A percentile compares a stretch with the other conserved stretches of the same genome.
phyloP scores from a whole-genome alignment of 2,329 filamentous ascomycete genomes.

The Fusarium sp. region DNA sequence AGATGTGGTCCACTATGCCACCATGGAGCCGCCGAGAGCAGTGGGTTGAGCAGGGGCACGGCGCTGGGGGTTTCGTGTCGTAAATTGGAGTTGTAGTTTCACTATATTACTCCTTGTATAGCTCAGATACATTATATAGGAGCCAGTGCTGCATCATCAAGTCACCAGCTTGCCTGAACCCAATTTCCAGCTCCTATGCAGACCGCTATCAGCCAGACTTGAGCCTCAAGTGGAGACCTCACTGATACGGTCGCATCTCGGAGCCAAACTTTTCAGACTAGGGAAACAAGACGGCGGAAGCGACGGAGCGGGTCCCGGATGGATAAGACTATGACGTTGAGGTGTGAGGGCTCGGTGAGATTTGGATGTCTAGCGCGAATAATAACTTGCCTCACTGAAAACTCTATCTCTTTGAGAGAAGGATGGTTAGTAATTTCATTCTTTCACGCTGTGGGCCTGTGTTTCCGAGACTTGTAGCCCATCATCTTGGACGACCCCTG shows the following conservation, averaged over 20 bases:
- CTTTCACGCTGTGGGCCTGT: not conserved
- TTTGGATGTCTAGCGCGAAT: not conserved
- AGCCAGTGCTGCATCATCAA: not conserved
- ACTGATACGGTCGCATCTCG: not conserved
- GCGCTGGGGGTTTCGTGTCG: not conserved
- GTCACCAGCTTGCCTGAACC: not conserved
- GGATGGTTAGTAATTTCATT: not conserved
- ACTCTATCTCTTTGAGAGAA: not conserved
- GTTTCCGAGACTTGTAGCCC: not conserved
- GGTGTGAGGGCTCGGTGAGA: not conserved
- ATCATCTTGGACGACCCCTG: not conserved
- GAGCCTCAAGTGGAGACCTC: not conserved
- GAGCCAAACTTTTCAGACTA: not conserved
- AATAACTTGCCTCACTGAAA: not conserved
- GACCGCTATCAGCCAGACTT: not conserved
- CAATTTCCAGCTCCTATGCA: not conserved
- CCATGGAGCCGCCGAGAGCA: not conserved
- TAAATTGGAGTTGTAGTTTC: not conserved
- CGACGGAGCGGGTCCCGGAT: not conserved
- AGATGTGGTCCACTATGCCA: not conserved
- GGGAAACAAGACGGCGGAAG: not conserved
- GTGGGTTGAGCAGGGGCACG: not conserved
- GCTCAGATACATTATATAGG: not conserved
- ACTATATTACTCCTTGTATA: not conserved
- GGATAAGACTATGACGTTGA: not conserved